A percentile compares a stretch with the other conserved stretches of the same genome.
These are phyloP conservation scores for Basipetospora chlamydospora DNA, from an alignment of 2,329 filamentous ascomycete genomes.

Conservation along the genomic window DNA sequence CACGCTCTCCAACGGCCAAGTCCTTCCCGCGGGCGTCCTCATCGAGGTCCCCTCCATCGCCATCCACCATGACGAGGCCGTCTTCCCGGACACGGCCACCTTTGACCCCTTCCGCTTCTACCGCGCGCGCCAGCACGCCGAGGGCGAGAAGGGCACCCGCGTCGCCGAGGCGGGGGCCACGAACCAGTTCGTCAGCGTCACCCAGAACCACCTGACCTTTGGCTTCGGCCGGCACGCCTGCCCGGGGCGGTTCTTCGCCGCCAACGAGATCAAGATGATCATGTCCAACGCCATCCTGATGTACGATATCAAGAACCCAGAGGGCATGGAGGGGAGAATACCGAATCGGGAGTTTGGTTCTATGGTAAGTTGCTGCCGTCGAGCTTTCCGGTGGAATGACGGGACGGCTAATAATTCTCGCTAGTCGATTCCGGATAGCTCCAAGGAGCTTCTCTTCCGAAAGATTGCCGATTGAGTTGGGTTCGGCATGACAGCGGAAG, in stretches of 20 bases:
- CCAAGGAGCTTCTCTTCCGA: constrained; percentile 3
- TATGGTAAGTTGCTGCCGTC: neutral
- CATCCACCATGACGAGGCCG: constrained; percentile 29
- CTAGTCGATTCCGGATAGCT: constrained; percentile 3
- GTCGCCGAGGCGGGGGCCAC: constrained; percentile 16
- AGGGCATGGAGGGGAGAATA: neutral
- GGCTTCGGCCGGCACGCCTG: constrained; percentile 43
- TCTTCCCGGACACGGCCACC: constrained; percentile 24
- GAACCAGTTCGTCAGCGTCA: constrained; percentile 36
- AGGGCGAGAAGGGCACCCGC: constrained; percentile 14
- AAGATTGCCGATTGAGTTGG: neutral
- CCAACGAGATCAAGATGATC: constrained; percentile 40
- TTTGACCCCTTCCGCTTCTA: constrained; percentile 38
- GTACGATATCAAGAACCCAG: constrained; percentile 30
- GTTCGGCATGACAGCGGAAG: neutral
- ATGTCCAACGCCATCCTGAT: constrained; percentile 33
- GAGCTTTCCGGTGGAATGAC: neutral
- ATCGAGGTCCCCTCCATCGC: constrained; percentile 24
- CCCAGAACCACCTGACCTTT: constrained; percentile 34
- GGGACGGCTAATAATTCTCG: neutral
- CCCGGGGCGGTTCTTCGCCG: constrained; percentile 41
- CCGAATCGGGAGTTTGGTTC: constrained; percentile 5
- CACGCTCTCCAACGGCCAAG: constrained; percentile 38
- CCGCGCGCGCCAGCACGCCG: constrained; percentile 21
- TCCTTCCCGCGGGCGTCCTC: constrained; percentile 27